phyloP scores from a whole-genome alignment of 2,329 filamentous ascomycete species.

The Mariannaea elegans region DNA sequence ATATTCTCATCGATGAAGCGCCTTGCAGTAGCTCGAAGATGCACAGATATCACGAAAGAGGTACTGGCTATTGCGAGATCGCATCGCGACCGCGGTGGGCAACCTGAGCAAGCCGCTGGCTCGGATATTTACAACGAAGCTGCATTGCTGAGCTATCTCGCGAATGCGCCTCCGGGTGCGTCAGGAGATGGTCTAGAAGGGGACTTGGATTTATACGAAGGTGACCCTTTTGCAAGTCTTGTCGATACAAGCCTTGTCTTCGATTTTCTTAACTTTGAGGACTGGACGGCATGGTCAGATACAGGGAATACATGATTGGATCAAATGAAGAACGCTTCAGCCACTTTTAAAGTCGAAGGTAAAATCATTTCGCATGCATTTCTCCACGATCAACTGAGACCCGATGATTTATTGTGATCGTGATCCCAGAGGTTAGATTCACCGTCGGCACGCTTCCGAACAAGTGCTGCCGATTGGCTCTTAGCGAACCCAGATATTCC shows the following conservation, averaged over 20 bases:
- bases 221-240: background rate
- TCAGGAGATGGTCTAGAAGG: background rate
- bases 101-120: background rate
- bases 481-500: background rate
- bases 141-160: slow-evolving; percentile 3
- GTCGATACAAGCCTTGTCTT: slow-evolving; percentile 10
- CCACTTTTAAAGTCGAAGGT: background rate
- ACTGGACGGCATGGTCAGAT: slow-evolving; percentile 13
- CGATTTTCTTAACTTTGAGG: slow-evolving; percentile 12
- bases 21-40: slow-evolving; percentile 15
- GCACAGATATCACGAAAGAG: slow-evolving; percentile 16
- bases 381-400: background rate
- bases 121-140: slow-evolving; percentile 4
- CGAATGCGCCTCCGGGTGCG: background rate
- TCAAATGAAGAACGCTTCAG: background rate
- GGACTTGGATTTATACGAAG: background rate
- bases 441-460: slow-evolving; percentile 7
- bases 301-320: background rate
- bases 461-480: slow-evolving; percentile 9
- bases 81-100: background rate
- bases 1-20: slow-evolving; percentile 20
- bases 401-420: background rate
- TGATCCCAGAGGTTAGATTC: background rate
- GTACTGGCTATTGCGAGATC: slow-evolving; percentile 6
- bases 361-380: background rate